Evolutionary conservation across 441 rosid genomes (phyloP), one percentile per base, ranked within the genome.

Genomic region (Brassica balearica): DNA sequence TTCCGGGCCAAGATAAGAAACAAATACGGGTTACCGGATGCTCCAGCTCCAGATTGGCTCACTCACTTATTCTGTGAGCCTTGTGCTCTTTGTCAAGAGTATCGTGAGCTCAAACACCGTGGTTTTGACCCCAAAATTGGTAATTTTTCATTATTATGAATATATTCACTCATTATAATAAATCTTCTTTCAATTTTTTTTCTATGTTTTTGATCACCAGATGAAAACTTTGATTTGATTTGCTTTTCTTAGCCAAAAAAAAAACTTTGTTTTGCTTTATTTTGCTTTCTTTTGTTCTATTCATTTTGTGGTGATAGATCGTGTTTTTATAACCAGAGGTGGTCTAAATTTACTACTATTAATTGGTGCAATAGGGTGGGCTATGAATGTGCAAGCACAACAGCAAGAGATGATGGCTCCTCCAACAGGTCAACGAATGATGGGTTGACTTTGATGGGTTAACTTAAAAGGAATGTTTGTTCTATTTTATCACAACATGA

Each of bases 61-160:
- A 89, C 85, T 6, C 92, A 89, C 69, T 86, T 85, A 74, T 73
- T 71, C 59, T 89, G 88, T 41, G 78, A 60, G 75, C 7, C 56
- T 3, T 89, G 88, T 82, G 88, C 88, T 14, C 84, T 89, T 32
- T 89, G 91, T 72, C 91, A 89, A 82, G 91, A 89, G 34, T 85
- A 86, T 77, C 84, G 89, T 81, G 91, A 89, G 82, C 87, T 89
- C 77, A 79, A 71, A 62, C 60, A 63, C 27, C 88, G 79, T 7
- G 92, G 92, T 22, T 85, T 75, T 15, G 89, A 89, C 72, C 87
- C 87, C 83, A 82, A 72, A 5, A 80, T 86, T 12, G 89, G 91
- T 87, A 88, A 36, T n/a, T 61, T 67, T 55, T 59, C 2, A 29
- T 51, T 59, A 3, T 20, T 34, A 8, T 12, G 2, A 5, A 25